Percentiles rank a stretch among this genome's conserved stretches.
phyloP scores from a whole-genome alignment of 2,329 filamentous ascomycete species.

The Alternaria gaisen region DNA sequence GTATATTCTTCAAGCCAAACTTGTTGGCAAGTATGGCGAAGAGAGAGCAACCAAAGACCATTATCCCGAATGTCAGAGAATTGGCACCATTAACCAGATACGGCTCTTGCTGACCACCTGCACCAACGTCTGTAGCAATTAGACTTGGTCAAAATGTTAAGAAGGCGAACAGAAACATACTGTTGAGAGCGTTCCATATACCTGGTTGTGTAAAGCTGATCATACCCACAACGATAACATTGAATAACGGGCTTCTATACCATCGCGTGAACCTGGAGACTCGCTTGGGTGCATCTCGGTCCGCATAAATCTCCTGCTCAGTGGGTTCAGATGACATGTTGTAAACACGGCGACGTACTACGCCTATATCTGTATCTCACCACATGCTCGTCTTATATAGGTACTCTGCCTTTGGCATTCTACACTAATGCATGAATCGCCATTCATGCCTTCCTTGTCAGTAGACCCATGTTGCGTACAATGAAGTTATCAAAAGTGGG shows the following conservation, averaged over 20 bases:
- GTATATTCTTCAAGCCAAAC: slow-evolving; percentile 49
- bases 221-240: slow-evolving; percentile 57
- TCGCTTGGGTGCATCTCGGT: slow-evolving; percentile 13
- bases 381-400: not conserved
- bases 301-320: slow-evolving; percentile 25
- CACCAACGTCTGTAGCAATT: slow-evolving; percentile 28
- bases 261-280: slow-evolving; percentile 30
- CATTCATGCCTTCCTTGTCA: not conserved
- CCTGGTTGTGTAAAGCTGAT: slow-evolving; percentile 58
- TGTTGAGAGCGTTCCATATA: slow-evolving; percentile 59
- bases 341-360: not conserved
- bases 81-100: slow-evolving; percentile 56
- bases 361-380: not conserved
- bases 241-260: slow-evolving; percentile 59
- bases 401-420: not conserved
- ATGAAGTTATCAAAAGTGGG: not conserved
- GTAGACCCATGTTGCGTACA: not conserved
- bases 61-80: slow-evolving; percentile 57
- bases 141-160: not conserved
- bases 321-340: slow-evolving; percentile 24
- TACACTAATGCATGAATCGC: not conserved
- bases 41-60: slow-evolving; percentile 45
- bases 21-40: slow-evolving; percentile 40
- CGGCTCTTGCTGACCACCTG: slow-evolving; percentile 41
- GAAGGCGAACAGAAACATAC: not conserved